Base-by-base conservation (phyloP, 2,329 filamentous ascomycete species). In the Basipetospora sp. region DNA sequence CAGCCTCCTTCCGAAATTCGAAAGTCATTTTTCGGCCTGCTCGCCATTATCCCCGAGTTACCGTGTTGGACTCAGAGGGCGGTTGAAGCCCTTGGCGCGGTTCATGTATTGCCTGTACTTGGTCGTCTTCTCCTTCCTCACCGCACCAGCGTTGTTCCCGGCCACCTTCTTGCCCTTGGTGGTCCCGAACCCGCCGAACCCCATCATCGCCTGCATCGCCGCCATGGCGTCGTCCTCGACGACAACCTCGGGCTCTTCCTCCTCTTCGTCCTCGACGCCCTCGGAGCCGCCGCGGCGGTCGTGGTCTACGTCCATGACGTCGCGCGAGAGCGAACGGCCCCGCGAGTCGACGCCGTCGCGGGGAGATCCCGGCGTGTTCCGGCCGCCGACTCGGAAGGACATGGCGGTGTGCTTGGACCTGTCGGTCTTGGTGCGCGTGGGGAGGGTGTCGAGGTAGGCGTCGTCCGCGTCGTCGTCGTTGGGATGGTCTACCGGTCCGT, bases 31-130 rank as follows among this genome's bases (percentile, higher is more conserved):
- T 11, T 14, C 28, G 4, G 3, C 18, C 28, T 32, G 8, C 15
- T n/a, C 8, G 11, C 36, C 26, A 40, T 27, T 30, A 34, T 17
- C 15, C 19, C 3, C 17, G 8, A 15, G 3, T 41, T 48, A 65
- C 35, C 64, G 49, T 15, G 56, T 54, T 15, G 74, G 75, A 55
- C 77, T 81, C 37, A 87, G 60, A 32, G 82, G 81, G 48, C 82
- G 62, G 54, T 88, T 90, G 64, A 90, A 90, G 5, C 82, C 82
- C 40, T 82, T 82, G 36, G 76, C 66, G 40, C 82, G 71, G 53
- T 90, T 90, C 76, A 98, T 98, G 59, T 98, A 98, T 70, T 98
- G 90, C 48, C 90, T 71, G 53, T 94, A 96, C 64, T 92, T 74
- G 11, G 79, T 82, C 73, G 85, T 87, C 74, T 94, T 94, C 62